Base-by-base conservation (phyloP, 495 filamentous ascomycete species). In the Bombardia bombarda region DNA sequence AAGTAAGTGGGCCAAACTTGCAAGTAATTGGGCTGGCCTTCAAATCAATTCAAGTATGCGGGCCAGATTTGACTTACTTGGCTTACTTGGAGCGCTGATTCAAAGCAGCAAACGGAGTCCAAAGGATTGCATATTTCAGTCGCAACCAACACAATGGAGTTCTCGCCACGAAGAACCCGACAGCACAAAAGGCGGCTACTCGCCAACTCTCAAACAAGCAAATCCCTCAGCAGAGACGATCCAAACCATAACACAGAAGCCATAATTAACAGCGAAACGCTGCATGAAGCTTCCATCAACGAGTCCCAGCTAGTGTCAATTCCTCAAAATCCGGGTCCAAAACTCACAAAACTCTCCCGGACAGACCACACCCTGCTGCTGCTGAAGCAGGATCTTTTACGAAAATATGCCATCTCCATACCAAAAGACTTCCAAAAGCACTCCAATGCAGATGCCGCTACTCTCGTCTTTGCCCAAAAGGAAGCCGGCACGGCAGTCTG, bases 401-500 rank as follows among this genome's bases (percentile, higher is more conserved):
- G 20, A 1, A 10, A 32, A 7, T 46, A 44, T n/a, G 40, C 41
- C 7, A 19, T 32, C 13, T 32, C 1, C 14, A 26, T 3, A 22
- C 46, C 32, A 9, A 43, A 7, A 13, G 25, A 38, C 23, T 50
- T 40, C 38, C 39, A 30, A 22, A 44, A 37, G 0, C 38, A 38
- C 24, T 5, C 26, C 16, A 7, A 9, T 1, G 33, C 42, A 14
- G 24, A 46, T 13, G 32, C 53, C n/a, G 57, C 70, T 0, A 70
- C 68, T 0, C 58, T 73, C 18, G 64, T 73, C 20, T 75, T 73
- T 38, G 68, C 63, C 23, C 69, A 70, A 42, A 52, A 65, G 25
- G 63, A 69, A 45, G 71, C 68, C 8, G 67, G 68, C 20, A 71
- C 67, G 4, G 68, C 72, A 3, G 60, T 72, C n/a, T 73, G 63